Evolutionary conservation across 257 asterid species (phyloP).

Genomic region (Fraxinus pennsylvanica): DNA sequence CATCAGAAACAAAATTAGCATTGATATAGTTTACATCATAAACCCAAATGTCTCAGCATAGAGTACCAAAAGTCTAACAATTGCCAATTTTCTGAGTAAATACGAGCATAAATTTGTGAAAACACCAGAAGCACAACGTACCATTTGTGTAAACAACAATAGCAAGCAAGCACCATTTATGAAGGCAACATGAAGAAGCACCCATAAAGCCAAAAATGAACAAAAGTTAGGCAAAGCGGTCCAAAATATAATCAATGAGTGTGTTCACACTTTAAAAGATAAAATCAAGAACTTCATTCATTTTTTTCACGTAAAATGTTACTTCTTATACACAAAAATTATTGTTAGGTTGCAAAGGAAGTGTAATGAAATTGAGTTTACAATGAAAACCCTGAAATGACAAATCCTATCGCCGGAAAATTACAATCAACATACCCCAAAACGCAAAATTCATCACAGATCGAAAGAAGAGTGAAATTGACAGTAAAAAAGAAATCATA

Average conservation of each 20-base stretch:
- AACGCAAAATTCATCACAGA: conserved; percentile 14
- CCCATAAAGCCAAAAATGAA: too few relatives aligned
- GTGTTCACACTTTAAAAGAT: neutral
- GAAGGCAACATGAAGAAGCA: too few relatives aligned
- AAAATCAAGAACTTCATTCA: neutral
- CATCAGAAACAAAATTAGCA: too few relatives aligned
- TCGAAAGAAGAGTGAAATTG: neutral
- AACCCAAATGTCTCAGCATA: too few relatives aligned
- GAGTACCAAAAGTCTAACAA: too few relatives aligned
- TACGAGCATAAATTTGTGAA: too few relatives aligned
- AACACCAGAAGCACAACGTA: too few relatives aligned
- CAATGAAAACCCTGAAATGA: neutral
- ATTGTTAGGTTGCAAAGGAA: neutral
- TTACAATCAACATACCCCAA: neutral
- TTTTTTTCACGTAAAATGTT: conserved; percentile 5
- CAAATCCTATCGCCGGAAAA: neutral
- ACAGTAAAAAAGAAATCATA: conserved; percentile 15
- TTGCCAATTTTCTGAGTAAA: too few relatives aligned
- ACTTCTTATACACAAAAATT: neutral
- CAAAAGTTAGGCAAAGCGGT: neutral
- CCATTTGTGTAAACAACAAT: too few relatives aligned
- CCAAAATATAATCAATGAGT: neutral
- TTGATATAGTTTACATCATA: too few relatives aligned
- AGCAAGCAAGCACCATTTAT: too few relatives aligned
- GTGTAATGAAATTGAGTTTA: neutral